phyloP scores from a whole-genome alignment of 169 alveolate species.

The Prorocentrum cordatum region DNA sequence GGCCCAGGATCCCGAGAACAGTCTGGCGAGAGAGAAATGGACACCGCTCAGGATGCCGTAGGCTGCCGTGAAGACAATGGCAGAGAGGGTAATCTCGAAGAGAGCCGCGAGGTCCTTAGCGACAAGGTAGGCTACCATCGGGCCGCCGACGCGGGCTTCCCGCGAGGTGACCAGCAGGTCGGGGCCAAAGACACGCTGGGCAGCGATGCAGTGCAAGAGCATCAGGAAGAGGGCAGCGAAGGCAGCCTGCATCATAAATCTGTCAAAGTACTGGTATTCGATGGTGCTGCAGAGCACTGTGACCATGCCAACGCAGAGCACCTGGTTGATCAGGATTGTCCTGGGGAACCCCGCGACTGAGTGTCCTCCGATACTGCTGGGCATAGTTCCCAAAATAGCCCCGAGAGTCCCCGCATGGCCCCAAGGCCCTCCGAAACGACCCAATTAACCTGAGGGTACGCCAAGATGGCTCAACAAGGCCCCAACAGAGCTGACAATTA shows the following conservation, averaged over 20 bases:
- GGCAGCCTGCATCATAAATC: constrained; percentile 40
- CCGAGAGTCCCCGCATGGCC: too few species aligned
- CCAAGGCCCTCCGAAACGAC: too few species aligned
- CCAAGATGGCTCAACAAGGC: too few species aligned
- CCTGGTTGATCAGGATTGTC: too few species aligned
- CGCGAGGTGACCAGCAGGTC: constrained; percentile 61
- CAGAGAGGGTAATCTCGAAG: neutral
- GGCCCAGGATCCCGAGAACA: constrained; percentile 67
- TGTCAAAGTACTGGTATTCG: too few species aligned
- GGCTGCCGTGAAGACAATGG: neutral
- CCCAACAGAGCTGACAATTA: too few species aligned
- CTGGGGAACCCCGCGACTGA: too few species aligned
- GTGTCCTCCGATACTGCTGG: too few species aligned
- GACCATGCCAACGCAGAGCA: too few species aligned
- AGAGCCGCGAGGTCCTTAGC: constrained; percentile 25
- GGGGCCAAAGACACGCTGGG: constrained; percentile 30
- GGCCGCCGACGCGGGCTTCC: constrained; percentile 66
- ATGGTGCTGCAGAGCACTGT: too few species aligned
- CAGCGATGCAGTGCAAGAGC: constrained; percentile 63
- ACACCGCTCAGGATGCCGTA: neutral
- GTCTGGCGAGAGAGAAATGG: neutral
- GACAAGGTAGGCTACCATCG: constrained; percentile 56
- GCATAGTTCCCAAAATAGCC: too few species aligned
- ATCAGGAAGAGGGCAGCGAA: constrained; percentile 39
- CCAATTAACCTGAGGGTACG: too few species aligned